Evolutionary conservation across 1,284 basidiomycete genomes (phyloP).

Genomic region (Omphalotus olearius): DNA sequence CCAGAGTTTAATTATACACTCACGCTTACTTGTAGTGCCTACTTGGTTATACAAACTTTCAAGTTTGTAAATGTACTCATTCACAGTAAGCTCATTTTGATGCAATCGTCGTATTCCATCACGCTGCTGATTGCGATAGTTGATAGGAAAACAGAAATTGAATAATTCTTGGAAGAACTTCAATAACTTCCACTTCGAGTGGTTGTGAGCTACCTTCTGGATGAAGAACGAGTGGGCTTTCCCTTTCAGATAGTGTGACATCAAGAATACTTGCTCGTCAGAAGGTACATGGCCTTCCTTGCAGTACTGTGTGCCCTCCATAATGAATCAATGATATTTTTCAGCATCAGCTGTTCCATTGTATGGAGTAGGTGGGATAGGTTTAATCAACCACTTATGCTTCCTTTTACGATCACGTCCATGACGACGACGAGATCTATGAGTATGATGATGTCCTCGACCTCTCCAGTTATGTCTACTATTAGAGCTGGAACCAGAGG

Average conservation of each 20-base stretch:
- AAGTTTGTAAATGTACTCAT: slow-evolving; percentile 8
- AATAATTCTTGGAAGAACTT: slow-evolving; percentile 1
- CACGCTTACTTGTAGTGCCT: slow-evolving; percentile 2
- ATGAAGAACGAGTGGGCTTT: slow-evolving; percentile 3
- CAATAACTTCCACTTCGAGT: neutral
- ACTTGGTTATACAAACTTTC: neutral
- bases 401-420: neutral
- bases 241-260: neutral
- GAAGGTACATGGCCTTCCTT: slow-evolving; percentile 4
- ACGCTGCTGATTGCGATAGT: slow-evolving; percentile 5
- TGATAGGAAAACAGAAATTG: slow-evolving; percentile 7
- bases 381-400: slow-evolving; percentile 1
- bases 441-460: neutral
- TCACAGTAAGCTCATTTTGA: neutral
- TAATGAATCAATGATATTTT: slow-evolving; percentile 3
- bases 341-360: slow-evolving; percentile 8
- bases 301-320: slow-evolving; percentile 1
- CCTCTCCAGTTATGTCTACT: neutral
- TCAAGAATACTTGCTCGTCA: slow-evolving; percentile 1
- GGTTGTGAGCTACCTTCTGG: slow-evolving; percentile 4
- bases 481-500: neutral
- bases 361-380: slow-evolving; percentile 1
- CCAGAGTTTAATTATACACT: slow-evolving; percentile 9
- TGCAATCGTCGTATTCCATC: neutral
- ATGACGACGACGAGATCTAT: neutral